phyloP scores from a whole-genome alignment of 202 grass and related monocot genomes.

The Musa balbisiana region DNA sequence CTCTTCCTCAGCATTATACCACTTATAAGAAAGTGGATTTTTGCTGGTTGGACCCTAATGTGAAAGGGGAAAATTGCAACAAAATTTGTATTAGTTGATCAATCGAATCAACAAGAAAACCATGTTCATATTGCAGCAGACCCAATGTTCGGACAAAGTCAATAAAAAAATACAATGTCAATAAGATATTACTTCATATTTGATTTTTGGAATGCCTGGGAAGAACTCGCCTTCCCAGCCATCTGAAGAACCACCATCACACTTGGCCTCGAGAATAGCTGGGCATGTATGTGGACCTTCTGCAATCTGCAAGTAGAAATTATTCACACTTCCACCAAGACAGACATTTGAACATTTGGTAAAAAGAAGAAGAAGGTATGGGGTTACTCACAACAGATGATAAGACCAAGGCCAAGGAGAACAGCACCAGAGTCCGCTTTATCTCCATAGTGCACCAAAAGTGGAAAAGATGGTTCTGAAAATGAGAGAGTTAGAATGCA shows the following conservation, averaged over 20 bases:
- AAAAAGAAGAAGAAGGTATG: not conserved
- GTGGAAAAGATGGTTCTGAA: not conserved
- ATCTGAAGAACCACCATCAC: constrained; percentile 37
- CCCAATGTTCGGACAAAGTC: no score
- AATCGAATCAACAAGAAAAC: no score
- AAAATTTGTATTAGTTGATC: no score
- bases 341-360: not conserved
- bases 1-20: constrained; percentile 85
- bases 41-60: constrained; percentile 69
- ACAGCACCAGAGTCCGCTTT: not conserved
- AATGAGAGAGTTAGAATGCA: not conserved
- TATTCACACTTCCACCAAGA: not conserved
- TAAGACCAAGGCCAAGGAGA: not conserved
- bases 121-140: no score
- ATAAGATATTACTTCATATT: constrained; percentile 58
- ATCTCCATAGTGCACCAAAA: not conserved
- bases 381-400: not conserved
- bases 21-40: constrained; percentile 90
- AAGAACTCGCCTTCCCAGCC: constrained; percentile 84
- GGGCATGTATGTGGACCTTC: constrained; percentile 36
- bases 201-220: constrained; percentile 65
- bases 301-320: constrained; percentile 35
- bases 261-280: constrained; percentile 47
- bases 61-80: not conserved
- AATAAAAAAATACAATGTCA: no score